Percentiles rank a stretch among this genome's conserved stretches.
These are phyloP conservation scores for Sugiyamaella marilandica DNA, from an alignment of 805 yeast genomes.

Conservation along the genomic window DNA sequence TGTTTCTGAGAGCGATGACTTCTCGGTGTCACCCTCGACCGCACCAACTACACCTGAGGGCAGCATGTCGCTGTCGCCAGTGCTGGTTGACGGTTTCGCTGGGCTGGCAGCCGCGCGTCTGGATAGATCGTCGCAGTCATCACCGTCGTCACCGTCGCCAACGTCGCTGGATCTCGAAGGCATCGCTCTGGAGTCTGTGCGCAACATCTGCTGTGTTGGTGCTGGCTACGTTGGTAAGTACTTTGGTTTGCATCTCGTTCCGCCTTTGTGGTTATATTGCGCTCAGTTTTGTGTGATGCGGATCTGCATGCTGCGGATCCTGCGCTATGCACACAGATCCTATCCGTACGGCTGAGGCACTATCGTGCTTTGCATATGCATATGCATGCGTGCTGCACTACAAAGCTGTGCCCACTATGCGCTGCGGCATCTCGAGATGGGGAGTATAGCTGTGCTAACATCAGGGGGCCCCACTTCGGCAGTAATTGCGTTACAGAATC, in stretches of 20 bases:
- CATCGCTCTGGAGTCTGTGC: not conserved
- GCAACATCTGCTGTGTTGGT: conserved; percentile 30
- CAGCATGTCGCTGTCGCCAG: not conserved
- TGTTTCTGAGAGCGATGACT: not conserved
- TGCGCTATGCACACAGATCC: too few species aligned
- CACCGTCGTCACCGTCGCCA: not conserved
- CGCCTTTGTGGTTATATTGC: too few species aligned
- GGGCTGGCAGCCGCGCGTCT: conserved; percentile 5
- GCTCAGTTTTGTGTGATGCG: too few species aligned
- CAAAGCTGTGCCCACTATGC: too few species aligned
- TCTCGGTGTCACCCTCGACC: not conserved
- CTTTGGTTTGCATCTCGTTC: not conserved
- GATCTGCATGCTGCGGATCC: too few species aligned
- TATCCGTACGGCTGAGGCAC: too few species aligned
- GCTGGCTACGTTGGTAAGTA: conserved; percentile 27
- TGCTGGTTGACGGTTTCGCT: not conserved
- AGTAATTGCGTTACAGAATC: conserved; percentile 27
- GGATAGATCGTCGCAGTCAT: not conserved
- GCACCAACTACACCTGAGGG: conserved; percentile 3
- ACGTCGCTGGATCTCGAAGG: conserved; percentile 1
- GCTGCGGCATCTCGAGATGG: too few species aligned
- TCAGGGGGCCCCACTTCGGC: conserved; percentile 31
- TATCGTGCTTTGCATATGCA: too few species aligned
- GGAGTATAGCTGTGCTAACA: too few species aligned
- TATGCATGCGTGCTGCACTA: too few species aligned